Percentiles rank a stretch among this genome's conserved stretches.
These are phyloP conservation scores for Knoxia roxburghii DNA, from an alignment of 257 asterid genomes.

Conservation along the genomic window DNA sequence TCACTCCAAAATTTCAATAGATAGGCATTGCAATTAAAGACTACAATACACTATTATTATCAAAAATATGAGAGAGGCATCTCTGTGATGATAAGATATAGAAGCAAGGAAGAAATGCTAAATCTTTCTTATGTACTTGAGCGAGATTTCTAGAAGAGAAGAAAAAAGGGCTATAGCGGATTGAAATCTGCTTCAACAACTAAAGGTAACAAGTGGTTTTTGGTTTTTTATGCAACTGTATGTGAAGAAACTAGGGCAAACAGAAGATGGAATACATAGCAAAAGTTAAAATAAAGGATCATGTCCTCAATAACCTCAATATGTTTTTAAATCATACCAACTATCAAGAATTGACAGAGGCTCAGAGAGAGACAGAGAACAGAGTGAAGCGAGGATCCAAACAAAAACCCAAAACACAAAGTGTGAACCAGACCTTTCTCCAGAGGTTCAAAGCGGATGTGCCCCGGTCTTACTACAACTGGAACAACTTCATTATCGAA, in stretches of 20 bases:
- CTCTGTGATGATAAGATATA: not conserved
- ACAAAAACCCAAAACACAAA: not conserved
- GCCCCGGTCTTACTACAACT: constrained; percentile 77
- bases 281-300: not conserved
- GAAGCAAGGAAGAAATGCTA: not conserved
- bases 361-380: not conserved
- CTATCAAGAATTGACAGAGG: not conserved
- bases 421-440: constrained; percentile 48
- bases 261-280: not conserved
- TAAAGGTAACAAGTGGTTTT: not conserved
- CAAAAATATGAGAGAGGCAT: too few species aligned
- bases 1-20: not conserved
- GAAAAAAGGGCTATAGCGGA: not conserved
- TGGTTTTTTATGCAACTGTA: constrained; percentile 5
- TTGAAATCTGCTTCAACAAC: constrained; percentile 1
- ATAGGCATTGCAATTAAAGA: not conserved
- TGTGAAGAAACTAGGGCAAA: not conserved
- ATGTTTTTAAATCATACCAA: not conserved
- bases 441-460: constrained; percentile 84
- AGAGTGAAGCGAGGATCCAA: not conserved
- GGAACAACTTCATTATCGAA: constrained; percentile 66
- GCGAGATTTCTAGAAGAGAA: not conserved
- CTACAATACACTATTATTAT: too few species aligned
- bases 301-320: not conserved
- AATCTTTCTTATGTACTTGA: not conserved